Evolutionary conservation across 2,329 filamentous ascomycete genomes (phyloP).

Genomic region (Aspergillus fijiensis): DNA sequence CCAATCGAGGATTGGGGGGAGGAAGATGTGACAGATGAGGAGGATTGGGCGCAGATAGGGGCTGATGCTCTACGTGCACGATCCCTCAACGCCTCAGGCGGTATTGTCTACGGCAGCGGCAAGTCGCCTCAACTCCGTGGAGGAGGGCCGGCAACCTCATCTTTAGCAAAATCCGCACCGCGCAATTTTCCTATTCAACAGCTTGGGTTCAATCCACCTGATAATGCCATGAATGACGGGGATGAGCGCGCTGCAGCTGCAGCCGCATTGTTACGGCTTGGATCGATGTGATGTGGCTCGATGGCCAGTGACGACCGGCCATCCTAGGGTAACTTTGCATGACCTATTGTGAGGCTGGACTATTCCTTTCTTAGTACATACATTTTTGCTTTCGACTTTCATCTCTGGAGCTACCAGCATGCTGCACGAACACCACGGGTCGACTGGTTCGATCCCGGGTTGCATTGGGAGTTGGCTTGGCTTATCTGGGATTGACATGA

Average conservation of each 20-base stretch:
- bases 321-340: conserved; percentile 10
- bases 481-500: conserved; percentile 14
- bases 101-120: conserved; percentile 39
- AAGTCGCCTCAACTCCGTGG: conserved; percentile 25
- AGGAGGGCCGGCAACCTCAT: conserved; percentile 39
- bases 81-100: conserved; percentile 51
- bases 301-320: conserved; percentile 25
- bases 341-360: conserved; percentile 18
- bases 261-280: conserved; percentile 47
- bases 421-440: conserved; percentile 14
- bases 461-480: conserved; percentile 21
- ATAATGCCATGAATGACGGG: conserved; percentile 35
- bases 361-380: conserved; percentile 10
- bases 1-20: conserved; percentile 77
- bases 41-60: conserved; percentile 90
- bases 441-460: conserved; percentile 24
- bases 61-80: conserved; percentile 76
- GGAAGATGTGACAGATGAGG: conserved; percentile 87
- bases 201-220: conserved; percentile 32
- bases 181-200: conserved; percentile 36
- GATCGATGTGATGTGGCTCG: conserved; percentile 45
- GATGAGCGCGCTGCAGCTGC: conserved; percentile 51
- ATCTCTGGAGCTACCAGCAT: conserved; percentile 11
- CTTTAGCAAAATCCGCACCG: conserved; percentile 43
- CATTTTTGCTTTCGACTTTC: conserved; percentile 17